These are phyloP conservation scores for Flaveria sonorensis DNA, from an alignment of 129 eudicot species.

Conservation along the genomic window DNA sequence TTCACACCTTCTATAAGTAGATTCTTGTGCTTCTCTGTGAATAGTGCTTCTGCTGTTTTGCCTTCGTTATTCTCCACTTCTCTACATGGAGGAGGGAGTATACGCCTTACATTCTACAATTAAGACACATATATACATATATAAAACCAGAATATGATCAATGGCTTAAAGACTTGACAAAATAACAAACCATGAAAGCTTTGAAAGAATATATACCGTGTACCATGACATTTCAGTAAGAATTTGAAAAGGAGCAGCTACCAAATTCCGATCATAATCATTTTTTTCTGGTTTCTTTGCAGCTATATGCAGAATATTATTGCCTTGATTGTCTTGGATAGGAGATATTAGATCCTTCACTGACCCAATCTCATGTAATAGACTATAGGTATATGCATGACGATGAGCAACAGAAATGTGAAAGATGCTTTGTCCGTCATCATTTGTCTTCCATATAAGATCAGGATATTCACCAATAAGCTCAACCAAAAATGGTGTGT, in stretches of 20 bases:
- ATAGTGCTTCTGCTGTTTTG: slow-evolving; percentile 24
- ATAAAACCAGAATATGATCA: too few species aligned
- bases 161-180: too few species aligned
- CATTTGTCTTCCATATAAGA: slow-evolving; percentile 31
- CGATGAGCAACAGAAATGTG: slow-evolving; percentile 43
- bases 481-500: slow-evolving; percentile 29
- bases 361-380: slow-evolving; percentile 37
- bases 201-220: slow-evolving; percentile 32
- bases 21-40: slow-evolving; percentile 31
- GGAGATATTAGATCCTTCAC: slow-evolving; percentile 15
- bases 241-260: slow-evolving; percentile 39
- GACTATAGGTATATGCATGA: slow-evolving; percentile 23
- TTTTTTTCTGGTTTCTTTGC: slow-evolving; percentile 27
- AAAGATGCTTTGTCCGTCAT: slow-evolving; percentile 27
- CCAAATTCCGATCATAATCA: slow-evolving; percentile 4
- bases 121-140: too few species aligned
- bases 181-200: too few species aligned
- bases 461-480: slow-evolving; percentile 32
- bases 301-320: slow-evolving; percentile 44
- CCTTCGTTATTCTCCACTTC: slow-evolving; percentile 25
- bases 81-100: neutral
- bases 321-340: slow-evolving; percentile 7
- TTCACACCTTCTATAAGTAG: slow-evolving; percentile 21
- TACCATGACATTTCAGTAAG: slow-evolving; percentile 40
- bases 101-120: too few species aligned